A percentile compares a stretch with the other conserved stretches of the same genome.
phyloP scores from a whole-genome alignment of 331 rosid genomes.

The Stylosanthes scabra region DNA sequence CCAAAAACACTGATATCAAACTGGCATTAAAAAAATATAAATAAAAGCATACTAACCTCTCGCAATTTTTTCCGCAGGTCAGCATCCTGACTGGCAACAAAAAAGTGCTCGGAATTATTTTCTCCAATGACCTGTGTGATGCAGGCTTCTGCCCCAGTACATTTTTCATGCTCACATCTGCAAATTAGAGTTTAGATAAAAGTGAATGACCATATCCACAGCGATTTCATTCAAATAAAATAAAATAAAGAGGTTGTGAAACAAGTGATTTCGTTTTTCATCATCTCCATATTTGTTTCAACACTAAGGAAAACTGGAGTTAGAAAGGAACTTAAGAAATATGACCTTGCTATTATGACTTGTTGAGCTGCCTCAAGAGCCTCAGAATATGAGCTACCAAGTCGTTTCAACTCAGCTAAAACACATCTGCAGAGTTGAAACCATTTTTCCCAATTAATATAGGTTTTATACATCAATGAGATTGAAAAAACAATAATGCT shows the following conservation, averaged over 20 bases:
- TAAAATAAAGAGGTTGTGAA: neutral
- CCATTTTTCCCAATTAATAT: conserved; percentile 26
- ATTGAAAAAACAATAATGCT: too few species aligned
- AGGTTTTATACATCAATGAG: neutral
- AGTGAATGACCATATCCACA: conserved; percentile 14
- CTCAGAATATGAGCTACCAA: conserved; percentile 59
- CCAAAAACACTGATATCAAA: neutral
- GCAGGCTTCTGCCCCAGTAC: conserved; percentile 62
- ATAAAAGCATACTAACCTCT: conserved; percentile 54
- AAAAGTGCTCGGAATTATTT: conserved; percentile 76
- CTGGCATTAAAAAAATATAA: neutral
- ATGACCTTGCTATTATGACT: conserved; percentile 68
- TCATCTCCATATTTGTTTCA: neutral
- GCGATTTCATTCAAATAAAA: neutral
- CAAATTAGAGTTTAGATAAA: conserved; percentile 26
- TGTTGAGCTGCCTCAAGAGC: conserved; percentile 64
- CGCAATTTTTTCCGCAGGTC: conserved; percentile 64
- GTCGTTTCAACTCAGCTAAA: conserved; percentile 69
- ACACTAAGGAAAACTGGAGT: neutral
- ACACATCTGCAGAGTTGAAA: conserved; percentile 58
- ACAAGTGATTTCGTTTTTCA: neutral
- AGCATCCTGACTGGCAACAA: conserved; percentile 79
- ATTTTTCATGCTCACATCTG: conserved; percentile 77
- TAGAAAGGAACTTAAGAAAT: neutral
- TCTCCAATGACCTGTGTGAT: conserved; percentile 70